phyloP scores from a whole-genome alignment of 257 asterid genomes.

The Nyctanthes arbortristis region DNA sequence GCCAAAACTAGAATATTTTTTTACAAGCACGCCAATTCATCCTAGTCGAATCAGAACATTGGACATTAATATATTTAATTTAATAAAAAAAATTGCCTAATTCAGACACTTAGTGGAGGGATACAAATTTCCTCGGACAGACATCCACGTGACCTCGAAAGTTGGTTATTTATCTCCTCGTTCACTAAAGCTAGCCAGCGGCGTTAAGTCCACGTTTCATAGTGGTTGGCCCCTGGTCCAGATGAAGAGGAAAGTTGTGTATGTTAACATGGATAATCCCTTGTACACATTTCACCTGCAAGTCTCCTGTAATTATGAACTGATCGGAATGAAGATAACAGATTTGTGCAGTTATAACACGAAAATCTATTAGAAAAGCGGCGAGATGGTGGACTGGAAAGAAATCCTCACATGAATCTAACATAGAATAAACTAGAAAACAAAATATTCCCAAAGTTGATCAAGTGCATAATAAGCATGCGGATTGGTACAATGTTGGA shows the following conservation, averaged over 20 bases:
- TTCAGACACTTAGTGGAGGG: slow-evolving; percentile 20
- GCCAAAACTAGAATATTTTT: slow-evolving; percentile 34
- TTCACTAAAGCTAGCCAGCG: neutral
- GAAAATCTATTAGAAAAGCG: too few species aligned
- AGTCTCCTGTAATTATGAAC: too few species aligned
- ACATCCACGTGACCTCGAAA: slow-evolving; percentile 15
- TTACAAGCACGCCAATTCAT: slow-evolving; percentile 27
- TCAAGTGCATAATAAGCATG: slow-evolving; percentile 25
- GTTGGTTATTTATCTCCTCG: neutral
- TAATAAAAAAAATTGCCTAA: neutral
- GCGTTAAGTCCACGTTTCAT: too few species aligned
- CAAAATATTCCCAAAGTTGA: slow-evolving; percentile 5
- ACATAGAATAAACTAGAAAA: slow-evolving; percentile 8
- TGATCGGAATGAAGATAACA: too few species aligned
- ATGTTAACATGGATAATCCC: too few species aligned
- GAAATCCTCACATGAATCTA: slow-evolving; percentile 13
- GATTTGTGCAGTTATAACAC: too few species aligned
- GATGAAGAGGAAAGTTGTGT: too few species aligned
- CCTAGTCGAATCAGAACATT: slow-evolving; percentile 36
- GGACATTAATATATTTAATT: slow-evolving; percentile 23
- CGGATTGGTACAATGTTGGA: too few species aligned
- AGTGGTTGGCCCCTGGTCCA: too few species aligned
- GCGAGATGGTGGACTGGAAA: too few species aligned
- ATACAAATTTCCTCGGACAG: slow-evolving; percentile 29
- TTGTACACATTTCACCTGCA: too few species aligned